These are phyloP conservation scores for Arbutus unedo DNA, from an alignment of 148 eudicot genomes.

Conservation along the genomic window DNA sequence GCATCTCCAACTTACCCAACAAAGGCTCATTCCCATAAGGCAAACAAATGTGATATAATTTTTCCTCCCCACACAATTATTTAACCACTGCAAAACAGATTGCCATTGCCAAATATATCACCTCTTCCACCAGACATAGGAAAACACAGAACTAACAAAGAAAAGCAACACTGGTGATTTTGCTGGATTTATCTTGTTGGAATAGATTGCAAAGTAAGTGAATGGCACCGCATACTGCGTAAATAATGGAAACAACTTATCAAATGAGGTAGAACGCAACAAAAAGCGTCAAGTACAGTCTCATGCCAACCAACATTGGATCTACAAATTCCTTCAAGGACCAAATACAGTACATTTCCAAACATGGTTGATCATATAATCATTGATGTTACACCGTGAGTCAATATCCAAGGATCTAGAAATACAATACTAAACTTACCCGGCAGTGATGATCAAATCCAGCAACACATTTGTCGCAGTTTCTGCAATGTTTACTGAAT, in stretches of 20 bases:
- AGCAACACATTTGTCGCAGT: conserved; percentile 94
- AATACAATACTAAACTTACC: conserved; percentile 42
- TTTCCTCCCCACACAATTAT: conserved; percentile 91
- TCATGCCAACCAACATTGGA: background rate
- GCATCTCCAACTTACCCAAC: conserved; percentile 61
- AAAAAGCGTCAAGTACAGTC: background rate
- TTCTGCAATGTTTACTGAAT: conserved; percentile 94
- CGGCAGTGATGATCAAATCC: conserved; percentile 99
- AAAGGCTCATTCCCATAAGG: conserved; percentile 84
- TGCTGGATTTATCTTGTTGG: background rate
- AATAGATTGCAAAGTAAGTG: background rate
- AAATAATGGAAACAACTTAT: background rate
- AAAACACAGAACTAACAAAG: background rate
- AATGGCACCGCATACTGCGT: too few relatives aligned
- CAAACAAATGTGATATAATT: conserved; percentile 77
- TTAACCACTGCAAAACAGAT: conserved; percentile 79
- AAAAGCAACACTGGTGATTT: background rate
- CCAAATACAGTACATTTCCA: background rate
- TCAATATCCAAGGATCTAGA: background rate
- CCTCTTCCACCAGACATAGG: background rate
- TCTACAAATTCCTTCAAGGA: conserved; percentile 2
- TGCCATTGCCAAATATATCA: conserved; percentile 1
- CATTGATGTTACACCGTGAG: background rate
- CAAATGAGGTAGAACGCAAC: background rate
- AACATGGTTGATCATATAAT: background rate